Evolutionary conservation across 2,329 filamentous ascomycete genomes (phyloP).

Genomic region (Coniochaeta prunicola): DNA sequence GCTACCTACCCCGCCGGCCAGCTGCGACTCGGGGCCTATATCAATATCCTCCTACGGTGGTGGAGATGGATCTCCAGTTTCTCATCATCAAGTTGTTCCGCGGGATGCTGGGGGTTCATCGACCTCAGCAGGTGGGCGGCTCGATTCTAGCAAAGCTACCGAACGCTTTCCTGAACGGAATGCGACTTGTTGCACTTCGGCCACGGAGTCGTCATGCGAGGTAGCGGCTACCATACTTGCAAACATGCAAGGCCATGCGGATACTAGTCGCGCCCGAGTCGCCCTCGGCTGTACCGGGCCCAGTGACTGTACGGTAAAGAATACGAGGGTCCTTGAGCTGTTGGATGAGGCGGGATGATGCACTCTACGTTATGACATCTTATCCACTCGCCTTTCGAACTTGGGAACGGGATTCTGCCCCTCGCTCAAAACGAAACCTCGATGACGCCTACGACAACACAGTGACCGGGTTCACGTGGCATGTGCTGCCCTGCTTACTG

Average conservation of each 20-base stretch:
- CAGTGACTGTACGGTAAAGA: slow-evolving; percentile 19
- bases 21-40: not conserved
- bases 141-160: not conserved
- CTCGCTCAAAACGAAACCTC: no score
- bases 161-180: not conserved
- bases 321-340: slow-evolving; percentile 21
- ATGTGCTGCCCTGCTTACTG: no score
- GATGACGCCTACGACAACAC: no score
- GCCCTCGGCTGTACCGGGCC: slow-evolving; percentile 15
- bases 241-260: slow-evolving; percentile 15
- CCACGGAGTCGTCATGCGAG: slow-evolving; percentile 18
- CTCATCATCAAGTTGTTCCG: not conserved
- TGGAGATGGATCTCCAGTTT: not conserved
- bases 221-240: slow-evolving; percentile 19
- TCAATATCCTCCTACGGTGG: not conserved
- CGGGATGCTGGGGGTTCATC: not conserved
- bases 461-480: no score
- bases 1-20: not conserved
- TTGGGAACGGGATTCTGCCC: no score
- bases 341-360: slow-evolving; percentile 16
- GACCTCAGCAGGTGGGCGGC: not conserved
- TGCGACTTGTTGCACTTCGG: not conserved
- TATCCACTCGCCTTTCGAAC: not conserved
- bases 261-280: slow-evolving; percentile 10
- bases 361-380: not conserved